phyloP scores from a whole-genome alignment of 164 flowering plant genomes.

The Santalum album region DNA sequence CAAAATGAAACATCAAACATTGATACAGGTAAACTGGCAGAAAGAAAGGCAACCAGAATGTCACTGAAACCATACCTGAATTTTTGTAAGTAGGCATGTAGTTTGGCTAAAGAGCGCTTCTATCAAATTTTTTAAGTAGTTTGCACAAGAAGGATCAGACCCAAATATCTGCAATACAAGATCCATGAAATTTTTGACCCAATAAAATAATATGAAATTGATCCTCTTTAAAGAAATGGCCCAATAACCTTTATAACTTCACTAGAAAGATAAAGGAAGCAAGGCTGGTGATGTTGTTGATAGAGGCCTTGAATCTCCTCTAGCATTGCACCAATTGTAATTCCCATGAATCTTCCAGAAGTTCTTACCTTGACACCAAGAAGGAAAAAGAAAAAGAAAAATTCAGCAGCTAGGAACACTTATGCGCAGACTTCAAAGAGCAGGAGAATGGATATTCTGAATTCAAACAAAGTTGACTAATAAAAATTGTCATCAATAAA shows the following conservation, averaged over 20 bases:
- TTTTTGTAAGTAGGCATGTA: constrained; percentile 60
- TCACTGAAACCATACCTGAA: constrained; percentile 39
- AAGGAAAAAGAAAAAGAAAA: constrained; percentile 1
- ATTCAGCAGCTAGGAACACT: too few species aligned
- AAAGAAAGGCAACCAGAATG: constrained; percentile 5
- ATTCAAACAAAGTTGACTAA: too few species aligned
- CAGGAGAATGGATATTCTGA: background rate
- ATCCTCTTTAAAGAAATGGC: constrained; percentile 1
- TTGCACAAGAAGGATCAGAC: constrained; percentile 86
- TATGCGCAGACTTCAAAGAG: too few species aligned
- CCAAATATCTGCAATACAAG: constrained; percentile 77
- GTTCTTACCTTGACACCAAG: constrained; percentile 75
- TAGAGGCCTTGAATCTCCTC: constrained; percentile 83
- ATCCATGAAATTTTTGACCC: background rate
- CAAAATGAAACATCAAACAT: background rate
- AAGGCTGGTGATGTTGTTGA: constrained; percentile 88
- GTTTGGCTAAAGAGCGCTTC: constrained; percentile 86
- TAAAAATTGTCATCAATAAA: too few species aligned
- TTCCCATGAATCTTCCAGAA: constrained; percentile 81
- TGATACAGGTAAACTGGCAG: background rate
- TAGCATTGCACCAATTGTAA: constrained; percentile 88
- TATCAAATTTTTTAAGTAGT: constrained; percentile 61
- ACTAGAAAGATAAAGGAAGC: constrained; percentile 96
- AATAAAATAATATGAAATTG: background rate
- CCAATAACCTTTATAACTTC: constrained; percentile 87